Percentiles rank a stretch among this genome's conserved stretches.
Conservation (phyloP, 2,329 filamentous ascomycete species). For the Cryphonectria carpinicola region DNA sequence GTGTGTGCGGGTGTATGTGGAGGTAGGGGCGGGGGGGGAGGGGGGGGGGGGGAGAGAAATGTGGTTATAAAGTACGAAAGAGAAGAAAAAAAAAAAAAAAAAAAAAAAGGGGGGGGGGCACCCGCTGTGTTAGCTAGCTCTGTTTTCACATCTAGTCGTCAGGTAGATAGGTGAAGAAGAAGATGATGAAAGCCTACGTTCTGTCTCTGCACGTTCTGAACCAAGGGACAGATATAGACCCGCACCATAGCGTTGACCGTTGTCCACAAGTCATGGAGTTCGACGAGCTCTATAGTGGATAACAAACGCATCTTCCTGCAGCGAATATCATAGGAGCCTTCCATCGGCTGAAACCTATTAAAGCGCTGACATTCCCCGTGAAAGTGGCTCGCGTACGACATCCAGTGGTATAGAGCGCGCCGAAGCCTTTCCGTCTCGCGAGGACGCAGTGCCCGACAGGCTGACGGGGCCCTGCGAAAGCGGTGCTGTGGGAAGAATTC, state of each 20-base stretch:
- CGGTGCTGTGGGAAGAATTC: constrained; percentile 41
- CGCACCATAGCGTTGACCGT: constrained; percentile 50
- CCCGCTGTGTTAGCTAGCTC: not conserved
- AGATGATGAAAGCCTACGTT: constrained; percentile 36
- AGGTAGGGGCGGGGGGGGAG: no score
- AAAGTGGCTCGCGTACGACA: constrained; percentile 58
- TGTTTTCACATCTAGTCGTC: not conserved
- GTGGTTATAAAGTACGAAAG: no score
- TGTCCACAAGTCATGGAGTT: constrained; percentile 50
- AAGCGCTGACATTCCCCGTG: constrained; percentile 47
- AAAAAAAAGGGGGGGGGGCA: not conserved
- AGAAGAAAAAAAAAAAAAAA: not conserved
- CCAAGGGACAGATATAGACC: constrained; percentile 51
- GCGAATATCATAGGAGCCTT: constrained; percentile 40
- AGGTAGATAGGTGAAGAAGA: not conserved
- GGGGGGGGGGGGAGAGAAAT: not conserved
- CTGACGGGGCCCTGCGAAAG: constrained; percentile 46
- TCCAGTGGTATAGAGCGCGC: constrained; percentile 57
- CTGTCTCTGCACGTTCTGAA: constrained; percentile 42
- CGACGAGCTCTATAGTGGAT: constrained; percentile 48
- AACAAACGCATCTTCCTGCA: constrained; percentile 49
- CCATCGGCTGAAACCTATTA: constrained; percentile 28
- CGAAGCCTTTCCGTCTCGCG: constrained; percentile 53
- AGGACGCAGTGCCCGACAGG: constrained; percentile 48
- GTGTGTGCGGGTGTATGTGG: no score